These are phyloP conservation scores for Fusarium pseudoanthophilum DNA, from an alignment of 2,329 filamentous ascomycete genomes.

Conservation along the genomic window DNA sequence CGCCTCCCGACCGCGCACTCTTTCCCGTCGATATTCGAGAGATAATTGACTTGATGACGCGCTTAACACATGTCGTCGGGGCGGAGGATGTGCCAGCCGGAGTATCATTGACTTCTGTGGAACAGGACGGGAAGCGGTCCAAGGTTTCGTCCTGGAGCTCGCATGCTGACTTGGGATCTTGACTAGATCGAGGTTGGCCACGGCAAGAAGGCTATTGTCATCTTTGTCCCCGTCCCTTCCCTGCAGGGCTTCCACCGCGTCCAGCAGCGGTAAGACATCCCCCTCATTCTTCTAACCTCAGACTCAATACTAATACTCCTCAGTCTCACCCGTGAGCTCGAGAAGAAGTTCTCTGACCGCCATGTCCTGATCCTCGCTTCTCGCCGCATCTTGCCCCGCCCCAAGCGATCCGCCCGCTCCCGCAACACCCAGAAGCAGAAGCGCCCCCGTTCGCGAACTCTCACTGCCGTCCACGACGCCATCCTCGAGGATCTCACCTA, in stretches of 20 bases:
- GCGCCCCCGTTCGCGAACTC: slow-evolving; percentile 96
- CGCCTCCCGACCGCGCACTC: slow-evolving; percentile 38
- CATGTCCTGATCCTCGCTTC: slow-evolving; percentile 99
- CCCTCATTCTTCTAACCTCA: background rate
- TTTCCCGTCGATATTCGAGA: slow-evolving; percentile 36
- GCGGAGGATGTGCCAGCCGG: slow-evolving; percentile 46
- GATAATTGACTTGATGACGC: slow-evolving; percentile 23
- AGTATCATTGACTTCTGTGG: slow-evolving; percentile 61
- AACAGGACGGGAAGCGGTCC: slow-evolving; percentile 82
- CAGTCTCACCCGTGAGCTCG: slow-evolving; percentile 98
- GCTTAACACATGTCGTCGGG: slow-evolving; percentile 38
- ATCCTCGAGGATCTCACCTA: slow-evolving; percentile 98
- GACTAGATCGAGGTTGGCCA: slow-evolving; percentile 99
- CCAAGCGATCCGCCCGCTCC: slow-evolving; percentile 96
- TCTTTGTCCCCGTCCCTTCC: slow-evolving; percentile 99
- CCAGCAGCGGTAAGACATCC: slow-evolving; percentile 90
- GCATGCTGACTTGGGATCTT: slow-evolving; percentile 78
- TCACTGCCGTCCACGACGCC: slow-evolving; percentile 98
- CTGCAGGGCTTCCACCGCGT: slow-evolving; percentile 99
- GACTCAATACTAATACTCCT: slow-evolving; percentile 31
- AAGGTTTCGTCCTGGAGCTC: slow-evolving; percentile 77
- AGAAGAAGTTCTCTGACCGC: slow-evolving; percentile 99
- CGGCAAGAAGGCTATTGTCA: slow-evolving; percentile 99
- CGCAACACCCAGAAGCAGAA: slow-evolving; percentile 98
- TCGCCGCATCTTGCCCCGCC: slow-evolving; percentile 97